These are phyloP conservation scores for Curvularia sp. DNA, from an alignment of 2,329 filamentous ascomycete species.

Conservation along the genomic window DNA sequence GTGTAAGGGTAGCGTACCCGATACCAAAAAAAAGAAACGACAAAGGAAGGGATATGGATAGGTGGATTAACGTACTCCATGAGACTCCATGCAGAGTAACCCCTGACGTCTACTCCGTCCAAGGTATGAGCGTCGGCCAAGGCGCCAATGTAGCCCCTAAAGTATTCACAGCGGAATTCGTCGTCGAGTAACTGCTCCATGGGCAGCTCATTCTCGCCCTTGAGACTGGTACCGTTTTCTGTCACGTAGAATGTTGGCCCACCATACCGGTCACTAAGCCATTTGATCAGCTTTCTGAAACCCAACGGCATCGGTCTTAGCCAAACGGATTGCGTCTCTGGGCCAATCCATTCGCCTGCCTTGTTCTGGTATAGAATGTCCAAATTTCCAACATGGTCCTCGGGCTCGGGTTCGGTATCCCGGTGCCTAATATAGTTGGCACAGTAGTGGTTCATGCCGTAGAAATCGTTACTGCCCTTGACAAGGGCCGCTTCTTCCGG, in stretches of 20 bases:
- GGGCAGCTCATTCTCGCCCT: slow-evolving; percentile 79
- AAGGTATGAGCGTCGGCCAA: slow-evolving; percentile 74
- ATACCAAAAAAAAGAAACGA: neutral
- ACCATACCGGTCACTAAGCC: slow-evolving; percentile 72
- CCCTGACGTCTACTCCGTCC: slow-evolving; percentile 79
- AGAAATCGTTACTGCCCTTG: slow-evolving; percentile 88
- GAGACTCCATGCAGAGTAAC: slow-evolving; percentile 86
- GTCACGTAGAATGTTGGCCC: slow-evolving; percentile 84
- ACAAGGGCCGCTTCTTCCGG: slow-evolving; percentile 76
- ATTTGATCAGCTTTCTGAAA: slow-evolving; percentile 71
- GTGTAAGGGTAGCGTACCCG: slow-evolving; percentile 1
- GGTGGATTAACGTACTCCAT: slow-evolving; percentile 68
- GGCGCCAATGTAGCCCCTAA: slow-evolving; percentile 76
- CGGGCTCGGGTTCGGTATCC: slow-evolving; percentile 63
- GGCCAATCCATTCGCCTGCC: slow-evolving; percentile 75
- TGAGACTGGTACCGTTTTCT: slow-evolving; percentile 85
- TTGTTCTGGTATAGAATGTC: slow-evolving; percentile 76
- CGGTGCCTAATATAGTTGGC: slow-evolving; percentile 84
- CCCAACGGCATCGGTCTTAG: slow-evolving; percentile 76
- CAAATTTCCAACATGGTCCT: slow-evolving; percentile 78
- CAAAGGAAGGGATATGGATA: slow-evolving; percentile 17
- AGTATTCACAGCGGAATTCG: slow-evolving; percentile 82
- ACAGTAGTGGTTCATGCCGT: slow-evolving; percentile 94
- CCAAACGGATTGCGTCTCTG: slow-evolving; percentile 84
- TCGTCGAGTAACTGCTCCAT: slow-evolving; percentile 77